Conservation (phyloP, 2,329 filamentous ascomycete genomes). For the Fusarium hainanense region DNA sequence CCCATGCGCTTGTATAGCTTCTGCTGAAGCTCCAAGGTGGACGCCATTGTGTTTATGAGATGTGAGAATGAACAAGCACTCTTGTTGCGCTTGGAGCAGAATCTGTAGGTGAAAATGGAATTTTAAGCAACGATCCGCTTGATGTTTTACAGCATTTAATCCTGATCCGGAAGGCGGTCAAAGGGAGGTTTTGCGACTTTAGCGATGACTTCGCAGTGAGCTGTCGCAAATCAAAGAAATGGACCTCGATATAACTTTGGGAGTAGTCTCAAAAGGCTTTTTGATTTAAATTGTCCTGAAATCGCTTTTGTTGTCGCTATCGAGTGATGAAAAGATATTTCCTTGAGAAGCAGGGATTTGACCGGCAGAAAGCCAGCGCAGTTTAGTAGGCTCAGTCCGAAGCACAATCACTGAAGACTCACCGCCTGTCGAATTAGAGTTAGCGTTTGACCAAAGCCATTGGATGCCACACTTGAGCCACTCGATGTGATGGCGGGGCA, state of each 20-base stretch:
- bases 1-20: slow-evolving; percentile 54
- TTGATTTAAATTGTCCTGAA: rapidly evolving
- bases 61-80: background rate
- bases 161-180: slow-evolving; percentile 27
- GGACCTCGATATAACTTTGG: rapidly evolving
- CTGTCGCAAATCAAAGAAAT: background rate
- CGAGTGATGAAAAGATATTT: background rate
- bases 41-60: slow-evolving; percentile 26
- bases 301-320: no score
- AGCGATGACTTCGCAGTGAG: background rate
- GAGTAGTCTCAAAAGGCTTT: rapidly evolving
- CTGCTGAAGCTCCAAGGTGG: slow-evolving; percentile 51
- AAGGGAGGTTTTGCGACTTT: background rate
- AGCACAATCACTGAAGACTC: background rate
- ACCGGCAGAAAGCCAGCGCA: slow-evolving; percentile 14
- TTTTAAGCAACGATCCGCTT: slow-evolving; percentile 18
- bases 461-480: slow-evolving; percentile 10
- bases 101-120: background rate
- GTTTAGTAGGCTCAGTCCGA: background rate
- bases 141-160: slow-evolving; percentile 1
- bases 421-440: slow-evolving; percentile 3
- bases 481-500: slow-evolving; percentile 41
- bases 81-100: background rate
- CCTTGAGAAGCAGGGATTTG: background rate
- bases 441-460: background rate